These are phyloP conservation scores for Fallopia convolvulus DNA, from an alignment of 148 eudicot species.

Conservation along the genomic window DNA sequence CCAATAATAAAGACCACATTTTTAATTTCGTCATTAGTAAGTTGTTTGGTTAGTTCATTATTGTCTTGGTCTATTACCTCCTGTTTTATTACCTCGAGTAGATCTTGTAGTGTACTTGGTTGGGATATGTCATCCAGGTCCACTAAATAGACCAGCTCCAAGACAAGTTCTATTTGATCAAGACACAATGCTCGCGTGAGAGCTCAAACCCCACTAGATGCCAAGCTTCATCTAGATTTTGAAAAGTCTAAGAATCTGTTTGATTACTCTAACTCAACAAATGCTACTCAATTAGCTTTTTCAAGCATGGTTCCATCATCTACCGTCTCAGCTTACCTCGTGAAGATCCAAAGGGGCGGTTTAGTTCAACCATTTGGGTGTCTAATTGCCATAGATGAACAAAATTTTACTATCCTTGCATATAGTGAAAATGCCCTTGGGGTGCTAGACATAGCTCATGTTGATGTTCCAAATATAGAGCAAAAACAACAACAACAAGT, in stretches of 20 bases:
- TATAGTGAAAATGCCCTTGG: constrained; percentile 85
- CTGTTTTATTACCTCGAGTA: too few relatives aligned
- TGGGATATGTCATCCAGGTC: constrained; percentile 66
- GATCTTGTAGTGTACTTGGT: constrained; percentile 7
- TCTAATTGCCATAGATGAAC: constrained; percentile 62
- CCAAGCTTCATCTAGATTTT: constrained; percentile 61
- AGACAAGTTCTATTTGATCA: constrained; percentile 44
- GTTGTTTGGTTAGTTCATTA: too few relatives aligned
- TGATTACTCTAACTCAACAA: constrained; percentile 59
- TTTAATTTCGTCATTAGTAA: too few relatives aligned
- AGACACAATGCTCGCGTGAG: constrained; percentile 38
- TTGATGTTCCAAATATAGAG: constrained; percentile 64
- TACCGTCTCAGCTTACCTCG: constrained; percentile 58
- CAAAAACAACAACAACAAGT: constrained; percentile 33
- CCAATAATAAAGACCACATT: too few relatives aligned
- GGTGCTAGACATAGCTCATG: constrained; percentile 62
- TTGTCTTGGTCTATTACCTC: too few relatives aligned
- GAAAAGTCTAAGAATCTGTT: constrained; percentile 47
- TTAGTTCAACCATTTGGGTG: constrained; percentile 78
- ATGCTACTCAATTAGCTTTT: constrained; percentile 40
- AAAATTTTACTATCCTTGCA: constrained; percentile 45
- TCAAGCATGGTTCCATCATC: constrained; percentile 54
- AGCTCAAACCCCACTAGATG: constrained; percentile 66
- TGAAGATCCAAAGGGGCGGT: constrained; percentile 75
- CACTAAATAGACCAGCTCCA: constrained; percentile 42